phyloP scores from a whole-genome alignment of 129 eudicot genomes.

The Arctium minus region DNA sequence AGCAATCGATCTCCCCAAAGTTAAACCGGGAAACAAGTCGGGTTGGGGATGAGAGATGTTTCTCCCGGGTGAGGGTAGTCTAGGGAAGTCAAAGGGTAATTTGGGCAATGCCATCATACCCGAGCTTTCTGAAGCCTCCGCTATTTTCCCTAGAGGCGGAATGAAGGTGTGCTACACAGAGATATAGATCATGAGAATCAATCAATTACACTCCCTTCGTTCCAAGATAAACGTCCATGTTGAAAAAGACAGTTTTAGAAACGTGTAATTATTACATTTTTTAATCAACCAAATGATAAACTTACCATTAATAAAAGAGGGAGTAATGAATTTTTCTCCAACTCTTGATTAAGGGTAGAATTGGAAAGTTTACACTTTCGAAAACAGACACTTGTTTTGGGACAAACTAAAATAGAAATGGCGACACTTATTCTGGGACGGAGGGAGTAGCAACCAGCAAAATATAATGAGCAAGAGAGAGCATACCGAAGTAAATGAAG shows the following conservation, averaged over 20 bases:
- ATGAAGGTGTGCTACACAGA: constrained; percentile 47
- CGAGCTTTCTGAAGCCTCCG: constrained; percentile 31
- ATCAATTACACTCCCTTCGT: not conserved
- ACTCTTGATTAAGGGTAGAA: not conserved
- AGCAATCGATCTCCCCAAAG: constrained; percentile 55
- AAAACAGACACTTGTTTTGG: not conserved
- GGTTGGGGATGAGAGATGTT: constrained; percentile 37
- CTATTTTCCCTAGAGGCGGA: constrained; percentile 31
- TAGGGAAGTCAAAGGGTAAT: constrained; percentile 64
- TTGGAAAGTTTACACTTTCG: not conserved
- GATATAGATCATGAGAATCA: not conserved
- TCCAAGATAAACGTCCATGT: not conserved
- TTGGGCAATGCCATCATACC: constrained; percentile 44
- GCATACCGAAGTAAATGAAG: constrained; percentile 42
- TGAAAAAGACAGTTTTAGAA: not conserved
- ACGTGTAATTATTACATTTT: not conserved
- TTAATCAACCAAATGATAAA: not conserved
- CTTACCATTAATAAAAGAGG: not conserved
- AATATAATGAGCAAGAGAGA: constrained; percentile 14
- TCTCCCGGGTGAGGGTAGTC: constrained; percentile 35
- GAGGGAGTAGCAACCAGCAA: not conserved
- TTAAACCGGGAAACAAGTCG: constrained; percentile 56
- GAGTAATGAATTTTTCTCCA: not conserved
- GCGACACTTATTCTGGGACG: too few species aligned
- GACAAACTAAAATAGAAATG: too few species aligned